Conservation (phyloP, 805 yeast species). For the Spencermartinsiella europaea region DNA sequence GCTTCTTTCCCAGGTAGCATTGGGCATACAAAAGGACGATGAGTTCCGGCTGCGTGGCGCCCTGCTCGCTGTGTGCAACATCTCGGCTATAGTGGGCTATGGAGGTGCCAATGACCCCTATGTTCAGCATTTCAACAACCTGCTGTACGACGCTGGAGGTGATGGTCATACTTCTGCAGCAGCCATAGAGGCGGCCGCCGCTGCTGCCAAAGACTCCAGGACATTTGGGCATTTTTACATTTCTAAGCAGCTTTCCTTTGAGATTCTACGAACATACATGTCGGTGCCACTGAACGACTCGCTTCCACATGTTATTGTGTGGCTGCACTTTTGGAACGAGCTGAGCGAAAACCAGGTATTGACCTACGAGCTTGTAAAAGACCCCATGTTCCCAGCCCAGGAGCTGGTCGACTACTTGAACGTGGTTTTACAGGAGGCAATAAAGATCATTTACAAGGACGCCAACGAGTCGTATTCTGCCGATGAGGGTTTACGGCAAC, state of each 20-base stretch:
- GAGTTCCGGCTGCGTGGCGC: conserved; percentile 14
- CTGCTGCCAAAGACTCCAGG: not conserved
- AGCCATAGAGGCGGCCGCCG: not conserved
- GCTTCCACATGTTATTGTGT: conserved; percentile 67
- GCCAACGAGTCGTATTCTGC: not conserved
- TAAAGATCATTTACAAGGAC: not conserved
- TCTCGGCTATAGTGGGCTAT: conserved; percentile 17
- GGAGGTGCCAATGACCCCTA: conserved; percentile 11
- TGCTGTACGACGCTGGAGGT: not conserved
- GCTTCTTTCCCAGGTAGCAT: not conserved
- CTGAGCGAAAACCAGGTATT: conserved; percentile 7
- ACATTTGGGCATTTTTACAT: not conserved
- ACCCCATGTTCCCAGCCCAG: conserved; percentile 11
- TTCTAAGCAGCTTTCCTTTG: conserved; percentile 4
- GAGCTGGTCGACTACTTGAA: conserved; percentile 11
- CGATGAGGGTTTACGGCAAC: conserved; percentile 1
- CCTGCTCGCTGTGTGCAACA: conserved; percentile 20
- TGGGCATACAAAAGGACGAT: conserved; percentile 2
- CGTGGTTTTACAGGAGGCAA: not conserved
- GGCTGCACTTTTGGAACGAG: conserved; percentile 68
- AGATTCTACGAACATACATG: conserved; percentile 10
- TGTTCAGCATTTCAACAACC: conserved; percentile 7
- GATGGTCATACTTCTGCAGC: not conserved
- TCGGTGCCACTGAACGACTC: conserved; percentile 34
- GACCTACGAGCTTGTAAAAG: not conserved